Evolutionary conservation across 1,284 basidiomycete genomes (phyloP).

Genomic region (Ustilago nuda): DNA sequence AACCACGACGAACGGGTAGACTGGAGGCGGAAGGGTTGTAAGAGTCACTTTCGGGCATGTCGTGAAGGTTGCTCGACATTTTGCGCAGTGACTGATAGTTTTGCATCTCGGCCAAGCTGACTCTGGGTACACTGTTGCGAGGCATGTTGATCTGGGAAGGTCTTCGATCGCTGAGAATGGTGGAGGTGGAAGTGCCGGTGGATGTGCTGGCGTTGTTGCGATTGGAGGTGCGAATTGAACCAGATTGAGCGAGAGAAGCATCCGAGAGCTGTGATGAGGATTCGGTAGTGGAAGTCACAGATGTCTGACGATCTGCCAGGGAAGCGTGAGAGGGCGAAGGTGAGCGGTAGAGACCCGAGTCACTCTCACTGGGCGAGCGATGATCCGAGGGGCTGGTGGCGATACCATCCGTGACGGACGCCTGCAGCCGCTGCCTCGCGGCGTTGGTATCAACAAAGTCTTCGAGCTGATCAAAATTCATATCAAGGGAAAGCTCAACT

Average conservation of each 20-base stretch:
- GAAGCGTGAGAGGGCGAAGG: slow-evolving; percentile 36
- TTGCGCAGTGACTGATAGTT: slow-evolving; percentile 50
- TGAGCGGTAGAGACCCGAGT: slow-evolving; percentile 27
- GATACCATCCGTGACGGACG: slow-evolving; percentile 36
- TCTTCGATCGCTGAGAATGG: slow-evolving; percentile 45
- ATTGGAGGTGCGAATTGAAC: slow-evolving; percentile 19
- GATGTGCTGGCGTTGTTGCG: slow-evolving; percentile 29
- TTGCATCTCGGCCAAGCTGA: slow-evolving; percentile 50
- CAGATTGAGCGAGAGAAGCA: slow-evolving; percentile 14
- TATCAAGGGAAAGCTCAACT: slow-evolving; percentile 74
- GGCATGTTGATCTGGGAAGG: slow-evolving; percentile 45
- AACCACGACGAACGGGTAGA: slow-evolving; percentile 24
- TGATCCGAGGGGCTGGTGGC: slow-evolving; percentile 36
- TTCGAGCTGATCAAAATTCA: slow-evolving; percentile 82
- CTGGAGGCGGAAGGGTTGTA: slow-evolving; percentile 24
- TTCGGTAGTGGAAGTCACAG: slow-evolving; percentile 26
- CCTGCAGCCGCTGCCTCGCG: slow-evolving; percentile 44
- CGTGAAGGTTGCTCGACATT: slow-evolving; percentile 44
- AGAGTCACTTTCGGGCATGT: slow-evolving; percentile 14
- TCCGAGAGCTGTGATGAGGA: slow-evolving; percentile 40
- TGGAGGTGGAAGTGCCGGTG: slow-evolving; percentile 29
- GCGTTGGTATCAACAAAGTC: slow-evolving; percentile 78
- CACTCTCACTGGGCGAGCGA: slow-evolving; percentile 37
- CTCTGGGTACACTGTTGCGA: slow-evolving; percentile 36
- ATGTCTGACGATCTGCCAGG: slow-evolving; percentile 29